Conservation (phyloP, 371 early-diverging fungal species). For the Nosema muscidifuracis region DNA sequence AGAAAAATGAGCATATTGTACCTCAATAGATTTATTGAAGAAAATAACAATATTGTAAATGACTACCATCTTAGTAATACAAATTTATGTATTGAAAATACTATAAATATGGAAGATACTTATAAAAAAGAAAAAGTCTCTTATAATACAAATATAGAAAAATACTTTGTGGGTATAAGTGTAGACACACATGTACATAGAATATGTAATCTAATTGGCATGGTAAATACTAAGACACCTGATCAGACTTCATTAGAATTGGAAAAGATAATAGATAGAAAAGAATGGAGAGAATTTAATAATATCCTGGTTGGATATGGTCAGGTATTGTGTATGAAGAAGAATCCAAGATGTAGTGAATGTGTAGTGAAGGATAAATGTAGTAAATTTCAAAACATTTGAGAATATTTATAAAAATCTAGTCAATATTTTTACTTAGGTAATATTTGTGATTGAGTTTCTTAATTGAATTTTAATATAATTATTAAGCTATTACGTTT, state of each 20-base stretch:
- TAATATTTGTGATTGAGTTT: too few species aligned
- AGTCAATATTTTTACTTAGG: too few species aligned
- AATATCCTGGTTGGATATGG: slow-evolving; percentile 85
- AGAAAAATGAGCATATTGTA: slow-evolving; percentile 75
- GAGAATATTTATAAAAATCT: too few species aligned
- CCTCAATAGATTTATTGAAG: slow-evolving; percentile 51
- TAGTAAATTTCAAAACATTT: neutral
- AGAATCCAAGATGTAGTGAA: slow-evolving; percentile 70
- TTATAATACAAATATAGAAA: too few species aligned
- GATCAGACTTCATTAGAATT: slow-evolving; percentile 70
- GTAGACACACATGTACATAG: slow-evolving; percentile 96
- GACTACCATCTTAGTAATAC: too few species aligned
- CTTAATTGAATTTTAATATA: too few species aligned
- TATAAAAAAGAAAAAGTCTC: slow-evolving; percentile 45
- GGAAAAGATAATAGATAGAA: slow-evolving; percentile 55
- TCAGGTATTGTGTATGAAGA: slow-evolving; percentile 71
- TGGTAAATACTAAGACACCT: slow-evolving; percentile 67
- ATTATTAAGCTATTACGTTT: too few species aligned
- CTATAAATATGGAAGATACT: too few species aligned
- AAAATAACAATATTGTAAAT: too few species aligned
- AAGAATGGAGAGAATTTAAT: slow-evolving; percentile 80
- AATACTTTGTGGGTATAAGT: slow-evolving; percentile 82
- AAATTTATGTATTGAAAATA: too few species aligned
- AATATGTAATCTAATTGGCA: slow-evolving; percentile 77
- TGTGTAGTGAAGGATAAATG: slow-evolving; percentile 69